Evolutionary conservation across 2,329 filamentous ascomycete genomes (phyloP), one percentile per base, ranked within the genome.

Genomic region (Westerdykella ornata): DNA sequence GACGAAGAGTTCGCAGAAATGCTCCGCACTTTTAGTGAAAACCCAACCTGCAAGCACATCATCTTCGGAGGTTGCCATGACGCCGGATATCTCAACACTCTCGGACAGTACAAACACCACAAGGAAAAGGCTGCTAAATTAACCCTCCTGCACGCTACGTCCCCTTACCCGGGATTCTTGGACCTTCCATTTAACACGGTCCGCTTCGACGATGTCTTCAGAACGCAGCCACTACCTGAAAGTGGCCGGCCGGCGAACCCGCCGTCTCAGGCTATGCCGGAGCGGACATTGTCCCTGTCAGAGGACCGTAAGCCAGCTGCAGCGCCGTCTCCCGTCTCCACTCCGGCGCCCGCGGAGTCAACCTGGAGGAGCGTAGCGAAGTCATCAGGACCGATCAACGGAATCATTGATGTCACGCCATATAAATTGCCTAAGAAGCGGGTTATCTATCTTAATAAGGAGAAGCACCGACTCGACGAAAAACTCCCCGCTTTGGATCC

Each of bases 51-150:
- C 56, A 68, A 66, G 43, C 68, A 71, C 42, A 67, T 73, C 50
- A 64, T 72, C 48, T 73, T 73, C 45, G 70, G 68, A 15, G 70
- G 69, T 6, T 71, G 68, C 45, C 68, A 71, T 42, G 71, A 73
- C 51, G 67, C 68, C 33, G 70, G 70, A 22, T 72, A 69, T 44
- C 60, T 72, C 22, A 59, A 68, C 16, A 68, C 68, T 18, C 62
- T 73, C 37, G 69, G 72, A 38, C 61, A 66, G 11, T 72, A 71
- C 55, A 69, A 69, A 38, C 63, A 68, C 45, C 63, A 72, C 39
- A 40, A 54, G 20, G 41, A 44, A 29, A 62, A 60, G 32, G 59
- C 64, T 17, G 53, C 59, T 20, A 65, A 65, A 3, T 66, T 73
- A 38, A 71, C 69, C 3, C 55, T 74, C 16, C 59, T 74, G 35